Evolutionary conservation across 768 basidiomycete species (phyloP), one percentile per base, ranked within the genome.

Genomic region (Tulasnella sp.): DNA sequence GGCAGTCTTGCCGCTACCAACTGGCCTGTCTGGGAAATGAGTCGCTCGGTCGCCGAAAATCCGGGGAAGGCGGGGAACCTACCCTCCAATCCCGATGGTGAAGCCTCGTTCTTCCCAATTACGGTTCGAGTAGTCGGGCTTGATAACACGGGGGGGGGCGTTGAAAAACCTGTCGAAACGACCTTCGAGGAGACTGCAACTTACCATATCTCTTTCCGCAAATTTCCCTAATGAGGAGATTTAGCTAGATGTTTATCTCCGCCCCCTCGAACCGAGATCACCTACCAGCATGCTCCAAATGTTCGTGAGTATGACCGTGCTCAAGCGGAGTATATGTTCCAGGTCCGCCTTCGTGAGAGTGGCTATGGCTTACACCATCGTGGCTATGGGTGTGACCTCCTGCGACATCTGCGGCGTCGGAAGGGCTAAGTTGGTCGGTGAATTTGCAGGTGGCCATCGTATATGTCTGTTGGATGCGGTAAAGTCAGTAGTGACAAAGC

Each of bases 11-110:
- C 97, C 97, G 2, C 96, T 98, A 13, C 96, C 96, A n/a, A 99
- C 96, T 1, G 96, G 96, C 0, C 96, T 98, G 80, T 3, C 48
- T 16, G 40, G 5, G 37, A 20, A 39, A 29, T 75, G 35, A 76
- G 35, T 29, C 35, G 73, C 7, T n/a, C 23, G 20, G 10, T 29
- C 29, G 32, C 11, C 15, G 23, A 32, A n/a, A 13, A 35, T 35
- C 13, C 37, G 70, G 35, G 46, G 15, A 77, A 20, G 15, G 11
- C 44, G n/a, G 32, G 29, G n/a, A 42, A 55, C 91, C 71, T 82
- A 96, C 96, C 96, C 96, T 82, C 97, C 97, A 77, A 99, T 98
- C n/a, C 97, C 97, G 79, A 99, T 87, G 0, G 97, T 99, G 85
- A 98, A 99, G 0, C 93, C 98, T 80, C 97, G 87, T 85, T 98